Evolutionary conservation across 75 land plant species (phyloP).

Genomic region (Sequoiadendron giganteum): DNA sequence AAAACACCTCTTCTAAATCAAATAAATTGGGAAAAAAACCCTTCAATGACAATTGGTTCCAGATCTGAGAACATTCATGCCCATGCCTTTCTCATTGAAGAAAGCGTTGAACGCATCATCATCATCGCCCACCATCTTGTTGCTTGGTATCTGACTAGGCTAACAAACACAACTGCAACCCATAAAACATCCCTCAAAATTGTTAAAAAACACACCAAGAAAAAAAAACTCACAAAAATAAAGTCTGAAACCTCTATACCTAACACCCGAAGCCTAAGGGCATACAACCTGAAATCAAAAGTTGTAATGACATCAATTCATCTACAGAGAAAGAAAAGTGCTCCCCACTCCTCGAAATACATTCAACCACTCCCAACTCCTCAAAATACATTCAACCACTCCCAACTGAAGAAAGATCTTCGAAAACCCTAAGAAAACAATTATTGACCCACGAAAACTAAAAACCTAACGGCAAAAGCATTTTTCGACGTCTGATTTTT

Average conservation of each 20-base stretch:
- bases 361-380: too few species aligned
- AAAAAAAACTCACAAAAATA: too few species aligned
- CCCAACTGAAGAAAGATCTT: background rate
- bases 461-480: too few species aligned
- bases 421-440: background rate
- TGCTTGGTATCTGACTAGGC: constrained; percentile 51
- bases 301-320: too few species aligned
- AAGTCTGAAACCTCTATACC: too few species aligned
- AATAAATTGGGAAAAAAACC: too few species aligned
- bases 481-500: too few species aligned
- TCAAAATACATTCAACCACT: constrained; percentile 49
- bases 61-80: background rate
- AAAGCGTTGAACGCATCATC: constrained; percentile 47
- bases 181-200: too few species aligned
- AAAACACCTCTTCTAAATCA: too few species aligned
- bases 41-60: background rate
- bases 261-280: too few species aligned
- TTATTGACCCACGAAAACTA: too few species aligned
- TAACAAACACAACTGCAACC: background rate
- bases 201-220: too few species aligned
- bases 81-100: constrained; percentile 36
- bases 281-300: background rate
- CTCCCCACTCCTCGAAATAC: constrained; percentile 49
- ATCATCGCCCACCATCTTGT: constrained; percentile 45
- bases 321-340: background rate